phyloP scores from a whole-genome alignment of 2,329 filamentous ascomycete genomes.

The Arthrinium puccinioides region DNA sequence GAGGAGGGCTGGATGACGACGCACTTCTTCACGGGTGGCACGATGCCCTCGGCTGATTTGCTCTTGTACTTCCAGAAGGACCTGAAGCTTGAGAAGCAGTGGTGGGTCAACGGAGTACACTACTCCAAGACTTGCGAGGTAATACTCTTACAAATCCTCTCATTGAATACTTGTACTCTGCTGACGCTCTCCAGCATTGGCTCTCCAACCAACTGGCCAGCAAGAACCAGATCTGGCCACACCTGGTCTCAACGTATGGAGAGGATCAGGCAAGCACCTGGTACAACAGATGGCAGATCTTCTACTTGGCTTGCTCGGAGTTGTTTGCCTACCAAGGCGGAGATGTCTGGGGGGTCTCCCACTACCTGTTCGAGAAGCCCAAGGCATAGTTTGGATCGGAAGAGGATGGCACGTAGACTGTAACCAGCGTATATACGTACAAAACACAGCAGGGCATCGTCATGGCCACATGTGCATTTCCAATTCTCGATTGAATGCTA shows the following conservation, averaged over 20 bases:
- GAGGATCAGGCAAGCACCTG: constrained; percentile 51
- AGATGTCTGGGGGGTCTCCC: constrained; percentile 61
- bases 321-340: constrained; percentile 59
- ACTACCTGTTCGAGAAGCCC: constrained; percentile 59
- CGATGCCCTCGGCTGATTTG: constrained; percentile 62
- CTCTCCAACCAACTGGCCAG: constrained; percentile 50
- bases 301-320: constrained; percentile 65
- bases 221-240: constrained; percentile 55
- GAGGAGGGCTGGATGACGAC: constrained; percentile 69
- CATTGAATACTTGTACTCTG: neutral
- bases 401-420: neutral
- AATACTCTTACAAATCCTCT: constrained; percentile 13
- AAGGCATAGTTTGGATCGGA: constrained; percentile 7
- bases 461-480: too few relatives aligned
- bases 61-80: constrained; percentile 60
- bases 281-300: constrained; percentile 67
- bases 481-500: too few relatives aligned
- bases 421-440: neutral
- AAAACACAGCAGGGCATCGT: too few relatives aligned
- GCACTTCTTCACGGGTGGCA: constrained; percentile 67
- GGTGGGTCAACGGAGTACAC: constrained; percentile 64
- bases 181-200: constrained; percentile 45
- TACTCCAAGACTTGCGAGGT: constrained; percentile 66
- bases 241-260: constrained; percentile 58
- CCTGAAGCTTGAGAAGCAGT: constrained; percentile 52